Evolutionary conservation across 202 grass and related monocot species (phyloP), one percentile per base, ranked within the genome.

Genomic region (Zoysia matrella): DNA sequence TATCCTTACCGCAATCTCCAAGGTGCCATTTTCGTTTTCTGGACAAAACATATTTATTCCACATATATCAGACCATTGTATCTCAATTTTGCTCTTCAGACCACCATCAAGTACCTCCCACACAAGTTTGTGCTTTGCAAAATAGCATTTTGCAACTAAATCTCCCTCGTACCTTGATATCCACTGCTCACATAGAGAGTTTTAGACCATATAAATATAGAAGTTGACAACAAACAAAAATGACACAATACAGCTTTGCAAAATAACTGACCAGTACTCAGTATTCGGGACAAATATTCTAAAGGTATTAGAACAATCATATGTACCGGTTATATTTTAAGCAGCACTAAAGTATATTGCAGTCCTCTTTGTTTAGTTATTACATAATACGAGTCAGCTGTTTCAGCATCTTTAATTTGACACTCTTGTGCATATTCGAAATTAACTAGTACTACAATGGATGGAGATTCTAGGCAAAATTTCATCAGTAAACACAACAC

Each of bases 101-200:
- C 94, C 87, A 18, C 94, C 89, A 86, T 97, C 91, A 62, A 97
- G 77, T 65, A 92, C 89, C 88, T 97, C 94, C 94, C 94, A 97
- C 46, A 97, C 94, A 73, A 97, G 91, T 80, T 97, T 97, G 39
- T 91, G 94, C 60, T 97, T 97, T 41, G 91, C 94, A 86, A 94
- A 97, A 77, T 97, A 97, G 83, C 89, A 94, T 83, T 97, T 97
- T 40, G 87, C 89, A 50, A 97, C 91, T 22, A 94, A 78, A 89
- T 97, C 94, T 4, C 91, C 91, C 85, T 97, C 94, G 57, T 97
- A 94, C 56, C 91, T 94, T 73, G 94, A 97, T 53, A 88, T 58
- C 80, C 92, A 81, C 94, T 97, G 87, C 64, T 60, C 70, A 81
- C 42, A 30, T 67, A 65, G 10, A 43, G 56, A 76, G 3, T 36